These are phyloP conservation scores for Verticillium albo-atrum DNA, from an alignment of 2,329 filamentous ascomycete species.

Conservation along the genomic window DNA sequence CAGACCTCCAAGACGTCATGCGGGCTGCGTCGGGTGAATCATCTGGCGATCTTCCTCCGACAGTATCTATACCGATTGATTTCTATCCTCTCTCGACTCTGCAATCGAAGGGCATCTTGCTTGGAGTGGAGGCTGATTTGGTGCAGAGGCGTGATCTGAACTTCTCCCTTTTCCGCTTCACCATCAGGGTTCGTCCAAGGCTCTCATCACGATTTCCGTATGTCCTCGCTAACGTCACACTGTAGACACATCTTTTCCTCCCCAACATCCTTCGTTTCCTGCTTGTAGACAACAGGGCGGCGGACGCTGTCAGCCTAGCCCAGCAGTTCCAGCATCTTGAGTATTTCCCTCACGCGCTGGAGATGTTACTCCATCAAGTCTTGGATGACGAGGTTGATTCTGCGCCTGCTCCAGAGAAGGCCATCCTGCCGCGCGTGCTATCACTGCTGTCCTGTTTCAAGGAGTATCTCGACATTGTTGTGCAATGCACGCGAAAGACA, in stretches of 20 bases:
- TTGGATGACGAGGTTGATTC: constrained; percentile 90
- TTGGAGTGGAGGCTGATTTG: constrained; percentile 88
- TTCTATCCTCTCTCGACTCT: constrained; percentile 91
- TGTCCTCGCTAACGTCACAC: constrained; percentile 44
- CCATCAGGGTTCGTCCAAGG: constrained; percentile 80
- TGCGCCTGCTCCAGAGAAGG: constrained; percentile 55
- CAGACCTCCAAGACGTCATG: constrained; percentile 80
- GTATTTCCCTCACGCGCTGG: constrained; percentile 90
- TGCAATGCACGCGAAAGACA: constrained; percentile 96
- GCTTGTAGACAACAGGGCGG: constrained; percentile 69
- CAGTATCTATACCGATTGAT: constrained; percentile 79
- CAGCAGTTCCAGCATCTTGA: constrained; percentile 81
- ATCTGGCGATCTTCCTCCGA: constrained; percentile 64
- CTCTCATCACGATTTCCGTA: constrained; percentile 89
- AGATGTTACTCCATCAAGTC: constrained; percentile 87
- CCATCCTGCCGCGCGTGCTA: constrained; percentile 59
- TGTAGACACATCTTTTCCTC: constrained; percentile 84
- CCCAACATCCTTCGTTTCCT: constrained; percentile 82
- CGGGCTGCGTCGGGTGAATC: constrained; percentile 62
- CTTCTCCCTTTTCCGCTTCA: constrained; percentile 86
- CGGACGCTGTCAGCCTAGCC: constrained; percentile 75
- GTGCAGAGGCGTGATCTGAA: constrained; percentile 89
- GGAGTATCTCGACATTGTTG: constrained; percentile 88
- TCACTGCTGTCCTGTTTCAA: constrained; percentile 68
- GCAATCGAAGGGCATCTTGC: constrained; percentile 81